Evolutionary conservation across 179 eudicot genomes (phyloP).

Genomic region (Monotropa hypopitys): DNA sequence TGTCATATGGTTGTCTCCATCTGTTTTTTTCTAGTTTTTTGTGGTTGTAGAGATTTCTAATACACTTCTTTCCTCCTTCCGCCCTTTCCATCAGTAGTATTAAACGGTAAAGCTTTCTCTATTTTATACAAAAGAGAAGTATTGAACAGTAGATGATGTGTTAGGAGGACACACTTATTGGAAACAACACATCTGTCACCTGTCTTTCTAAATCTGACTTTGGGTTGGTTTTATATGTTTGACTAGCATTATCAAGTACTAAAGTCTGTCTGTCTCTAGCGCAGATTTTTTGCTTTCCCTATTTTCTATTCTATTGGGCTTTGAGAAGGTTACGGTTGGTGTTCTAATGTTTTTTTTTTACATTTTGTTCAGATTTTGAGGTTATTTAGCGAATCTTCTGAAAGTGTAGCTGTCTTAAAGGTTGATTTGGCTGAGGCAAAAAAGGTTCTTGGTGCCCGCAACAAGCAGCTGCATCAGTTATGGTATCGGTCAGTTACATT

Average conservation of each 20-base stretch:
- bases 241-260: not conserved
- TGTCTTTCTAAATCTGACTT: not conserved
- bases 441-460: conserved; percentile 75
- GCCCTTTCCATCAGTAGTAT: not conserved
- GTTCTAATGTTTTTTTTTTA: not conserved
- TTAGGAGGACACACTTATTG: not conserved
- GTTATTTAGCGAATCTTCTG: conserved; percentile 91
- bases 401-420: conserved; percentile 63
- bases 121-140: not conserved
- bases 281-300: not conserved
- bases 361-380: conserved; percentile 67
- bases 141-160: not conserved
- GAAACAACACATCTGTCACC: not conserved
- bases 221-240: not conserved
- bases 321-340: not conserved
- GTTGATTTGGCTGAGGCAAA: conserved; percentile 83
- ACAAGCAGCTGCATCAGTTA: conserved; percentile 92
- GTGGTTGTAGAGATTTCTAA: not conserved
- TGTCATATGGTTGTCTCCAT: not conserved
- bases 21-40: not conserved
- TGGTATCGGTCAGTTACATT: conserved; percentile 97
- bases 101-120: not conserved
- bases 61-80: not conserved
- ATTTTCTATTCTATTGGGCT: not conserved
- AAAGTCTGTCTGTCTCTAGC: not conserved